Percentiles rank a stretch among this genome's conserved stretches.
Conservation (phyloP, 1,284 basidiomycete genomes). For the Afroboletus lepidellus region DNA sequence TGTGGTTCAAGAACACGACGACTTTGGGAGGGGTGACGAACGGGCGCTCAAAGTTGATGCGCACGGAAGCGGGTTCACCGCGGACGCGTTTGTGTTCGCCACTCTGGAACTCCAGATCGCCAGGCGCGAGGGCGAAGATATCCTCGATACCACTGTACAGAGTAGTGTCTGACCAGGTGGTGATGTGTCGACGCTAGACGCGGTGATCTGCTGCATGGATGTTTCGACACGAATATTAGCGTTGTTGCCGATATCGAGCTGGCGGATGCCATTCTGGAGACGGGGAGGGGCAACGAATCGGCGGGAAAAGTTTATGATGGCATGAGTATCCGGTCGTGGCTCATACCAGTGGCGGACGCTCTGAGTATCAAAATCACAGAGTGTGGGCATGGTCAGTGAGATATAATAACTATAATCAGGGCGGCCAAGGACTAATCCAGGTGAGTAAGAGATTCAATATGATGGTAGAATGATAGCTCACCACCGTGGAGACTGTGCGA, state of each 20-base stretch:
- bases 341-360: not conserved
- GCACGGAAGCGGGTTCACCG: slow-evolving; percentile 1
- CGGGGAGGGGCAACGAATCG: slow-evolving; percentile 18
- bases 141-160: slow-evolving; percentile 3
- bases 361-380: slow-evolving; percentile 15
- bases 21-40: slow-evolving; percentile 26
- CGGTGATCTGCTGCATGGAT: slow-evolving; percentile 1
- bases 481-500: too few relatives aligned
- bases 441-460: too few relatives aligned
- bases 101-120: slow-evolving; percentile 24
- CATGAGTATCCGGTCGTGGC: slow-evolving; percentile 9
- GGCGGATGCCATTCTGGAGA: slow-evolving; percentile 16
- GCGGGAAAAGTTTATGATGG: slow-evolving; percentile 11
- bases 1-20: slow-evolving; percentile 19
- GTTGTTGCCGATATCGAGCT: slow-evolving; percentile 7
- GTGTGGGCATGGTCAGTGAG: slow-evolving; percentile 12
- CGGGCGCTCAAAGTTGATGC: slow-evolving; percentile 19
- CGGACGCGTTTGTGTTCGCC: slow-evolving; percentile 12
- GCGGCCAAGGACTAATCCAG: too few relatives aligned
- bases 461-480: too few relatives aligned
- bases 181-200: slow-evolving; percentile 15
- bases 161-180: slow-evolving; percentile 4
- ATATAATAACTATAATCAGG: too few relatives aligned
- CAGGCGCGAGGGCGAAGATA: slow-evolving; percentile 15
- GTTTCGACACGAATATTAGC: slow-evolving; percentile 14